Conservation (phyloP, 2,329 filamentous ascomycete genomes). For the Atkinsonella texensis region DNA sequence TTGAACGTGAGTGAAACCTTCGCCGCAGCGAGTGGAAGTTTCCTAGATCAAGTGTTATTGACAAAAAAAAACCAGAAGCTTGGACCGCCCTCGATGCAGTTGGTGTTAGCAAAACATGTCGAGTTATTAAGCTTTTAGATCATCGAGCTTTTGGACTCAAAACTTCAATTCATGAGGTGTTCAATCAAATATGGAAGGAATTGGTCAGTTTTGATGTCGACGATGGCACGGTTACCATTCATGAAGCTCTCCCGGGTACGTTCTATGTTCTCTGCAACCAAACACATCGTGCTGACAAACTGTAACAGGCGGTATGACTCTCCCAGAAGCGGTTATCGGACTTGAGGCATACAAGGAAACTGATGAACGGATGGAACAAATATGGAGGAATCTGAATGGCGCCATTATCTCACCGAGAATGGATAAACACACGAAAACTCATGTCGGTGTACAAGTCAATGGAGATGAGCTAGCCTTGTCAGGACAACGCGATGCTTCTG, state of each 20-base stretch:
- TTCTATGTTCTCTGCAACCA: background rate
- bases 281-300: slow-evolving; percentile 10
- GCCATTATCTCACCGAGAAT: slow-evolving; percentile 50
- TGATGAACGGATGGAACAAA: slow-evolving; percentile 43
- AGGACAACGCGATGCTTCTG: slow-evolving; percentile 30
- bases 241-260: slow-evolving; percentile 37
- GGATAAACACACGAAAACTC: slow-evolving; percentile 20
- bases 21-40: background rate
- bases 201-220: slow-evolving; percentile 52
- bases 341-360: slow-evolving; percentile 49
- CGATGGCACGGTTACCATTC: slow-evolving; percentile 43
- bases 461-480: slow-evolving; percentile 30
- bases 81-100: slow-evolving; percentile 47
- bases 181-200: slow-evolving; percentile 59
- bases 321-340: slow-evolving; percentile 41
- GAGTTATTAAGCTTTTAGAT: slow-evolving; percentile 53
- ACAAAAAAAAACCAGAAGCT: slow-evolving; percentile 31
- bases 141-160: slow-evolving; percentile 54
- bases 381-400: slow-evolving; percentile 53
- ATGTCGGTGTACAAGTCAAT: slow-evolving; percentile 29
- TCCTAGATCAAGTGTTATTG: background rate
- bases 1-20: slow-evolving; percentile 37
- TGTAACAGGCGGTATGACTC: slow-evolving; percentile 38
- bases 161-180: slow-evolving; percentile 50
- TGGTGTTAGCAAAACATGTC: slow-evolving; percentile 47